Conservation (phyloP, 768 basidiomycete genomes). For the Lanmaoa pseudosensibilis region DNA sequence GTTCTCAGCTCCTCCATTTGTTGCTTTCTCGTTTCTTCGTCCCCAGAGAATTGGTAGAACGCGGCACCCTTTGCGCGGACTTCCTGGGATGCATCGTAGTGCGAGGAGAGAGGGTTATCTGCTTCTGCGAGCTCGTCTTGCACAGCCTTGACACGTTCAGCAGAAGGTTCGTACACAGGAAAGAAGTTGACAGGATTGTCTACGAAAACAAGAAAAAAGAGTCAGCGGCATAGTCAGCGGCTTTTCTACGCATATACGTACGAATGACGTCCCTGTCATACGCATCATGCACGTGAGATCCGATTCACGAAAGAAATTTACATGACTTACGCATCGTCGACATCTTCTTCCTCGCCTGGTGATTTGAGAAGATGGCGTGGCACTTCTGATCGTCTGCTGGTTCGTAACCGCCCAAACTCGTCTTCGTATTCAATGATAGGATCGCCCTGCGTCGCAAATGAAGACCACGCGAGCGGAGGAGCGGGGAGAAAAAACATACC, state of each 20-base stretch:
- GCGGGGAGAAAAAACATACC: constrained; percentile 26
- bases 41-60: constrained; percentile 87
- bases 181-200: constrained; percentile 84
- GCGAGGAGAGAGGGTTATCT: constrained; percentile 66
- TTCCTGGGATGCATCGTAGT: constrained; percentile 83
- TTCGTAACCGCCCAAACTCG: constrained; percentile 80
- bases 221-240: neutral
- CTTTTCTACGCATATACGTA: constrained; percentile 27
- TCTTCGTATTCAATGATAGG: constrained; percentile 85
- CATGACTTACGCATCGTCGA: constrained; percentile 56
- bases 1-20: constrained; percentile 83
- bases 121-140: constrained; percentile 65
- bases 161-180: constrained; percentile 83
- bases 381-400: constrained; percentile 69
- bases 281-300: constrained; percentile 6
- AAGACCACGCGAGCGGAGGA: neutral
- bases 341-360: constrained; percentile 40
- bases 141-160: constrained; percentile 75
- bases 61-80: constrained; percentile 87
- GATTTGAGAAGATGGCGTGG: constrained; percentile 59
- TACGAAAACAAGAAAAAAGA: constrained; percentile 28
- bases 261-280: constrained; percentile 58
- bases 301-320: neutral
- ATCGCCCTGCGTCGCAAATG: constrained; percentile 50
- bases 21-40: constrained; percentile 71